Conservation (phyloP, 2,329 filamentous ascomycete species). For the Chalaropsis ovoidea region DNA sequence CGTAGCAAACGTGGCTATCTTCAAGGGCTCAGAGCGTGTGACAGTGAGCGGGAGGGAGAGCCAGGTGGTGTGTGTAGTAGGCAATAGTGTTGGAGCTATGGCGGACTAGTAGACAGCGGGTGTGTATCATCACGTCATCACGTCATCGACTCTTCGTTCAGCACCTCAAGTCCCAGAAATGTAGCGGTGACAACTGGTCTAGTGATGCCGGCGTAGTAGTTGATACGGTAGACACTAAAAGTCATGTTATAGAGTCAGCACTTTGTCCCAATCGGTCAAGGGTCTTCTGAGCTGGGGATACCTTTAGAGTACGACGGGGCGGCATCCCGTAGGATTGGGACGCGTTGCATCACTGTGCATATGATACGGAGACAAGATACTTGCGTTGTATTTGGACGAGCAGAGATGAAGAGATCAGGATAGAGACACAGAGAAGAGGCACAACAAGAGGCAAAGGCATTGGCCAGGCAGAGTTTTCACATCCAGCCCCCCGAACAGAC, state of each 20-base stretch:
- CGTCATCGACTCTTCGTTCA: no score
- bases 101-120: background rate
- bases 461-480: no score
- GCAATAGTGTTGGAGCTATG: background rate
- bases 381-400: no score
- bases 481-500: no score
- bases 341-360: slow-evolving; percentile 5
- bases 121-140: no score
- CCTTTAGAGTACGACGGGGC: background rate
- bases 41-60: background rate
- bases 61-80: background rate
- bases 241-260: background rate
- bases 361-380: background rate
- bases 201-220: background rate
- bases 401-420: no score
- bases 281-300: background rate
- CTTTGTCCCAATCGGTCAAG: background rate
- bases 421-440: no score
- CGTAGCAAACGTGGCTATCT: background rate
- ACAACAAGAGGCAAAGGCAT: no score
- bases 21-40: background rate
- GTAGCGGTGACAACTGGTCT: background rate
- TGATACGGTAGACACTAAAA: background rate
- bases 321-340: background rate
- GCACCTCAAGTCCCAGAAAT: background rate